Evolutionary conservation across 2,329 filamentous ascomycete genomes (phyloP), one percentile per base, ranked within the genome.

Genomic region (Tolypocladium sp.): DNA sequence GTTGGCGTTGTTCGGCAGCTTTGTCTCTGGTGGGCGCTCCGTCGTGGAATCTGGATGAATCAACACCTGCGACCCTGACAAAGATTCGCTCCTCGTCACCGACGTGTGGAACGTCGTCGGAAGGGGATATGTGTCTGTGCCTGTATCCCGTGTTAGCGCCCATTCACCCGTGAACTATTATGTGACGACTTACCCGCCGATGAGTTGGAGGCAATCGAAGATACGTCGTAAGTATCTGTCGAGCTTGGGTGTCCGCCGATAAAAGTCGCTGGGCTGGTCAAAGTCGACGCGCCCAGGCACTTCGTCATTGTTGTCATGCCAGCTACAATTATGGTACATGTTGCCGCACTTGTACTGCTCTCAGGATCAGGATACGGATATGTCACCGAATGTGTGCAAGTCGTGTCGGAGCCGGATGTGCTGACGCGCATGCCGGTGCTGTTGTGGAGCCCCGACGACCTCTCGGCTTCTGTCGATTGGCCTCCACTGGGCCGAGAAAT

Each of bases 1-100:
- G 59, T 72, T 70, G 20, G 69, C 66, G 37, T 71, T 69, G 2
- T 65, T 63, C 7, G 71, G 68, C 38, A 72, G 59, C 10, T 60
- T 52, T 40, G 63, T 61, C 25, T 63, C 60, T 17, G 61, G 27
- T 63, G 15, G 20, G 6, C 4, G 27, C 6, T 25, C 20, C 12
- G 55, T 35, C 27, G 41, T 35, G 25, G 55, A 22, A n/a, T 35
- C 55, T 30, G 38, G 13, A 15, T n/a, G 38, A 20, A 33, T 22
- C 33, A 8, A 42, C 15, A 30, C n/a, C 53, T 37, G 44, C 15
- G 56, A 56, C 15, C 40, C 41, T 3, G 22, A 22, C 38, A 33
- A 30, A 20, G 46, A 33, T 25, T 52, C 17, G 17, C 38, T 59
- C 10, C 25, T 30, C 30, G 49, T 64, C 12, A 63, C 55, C 25